These are phyloP conservation scores for Hamiltosporidium tvaerminnensis DNA, from an alignment of 371 early-diverging fungal genomes.

Conservation along the genomic window DNA sequence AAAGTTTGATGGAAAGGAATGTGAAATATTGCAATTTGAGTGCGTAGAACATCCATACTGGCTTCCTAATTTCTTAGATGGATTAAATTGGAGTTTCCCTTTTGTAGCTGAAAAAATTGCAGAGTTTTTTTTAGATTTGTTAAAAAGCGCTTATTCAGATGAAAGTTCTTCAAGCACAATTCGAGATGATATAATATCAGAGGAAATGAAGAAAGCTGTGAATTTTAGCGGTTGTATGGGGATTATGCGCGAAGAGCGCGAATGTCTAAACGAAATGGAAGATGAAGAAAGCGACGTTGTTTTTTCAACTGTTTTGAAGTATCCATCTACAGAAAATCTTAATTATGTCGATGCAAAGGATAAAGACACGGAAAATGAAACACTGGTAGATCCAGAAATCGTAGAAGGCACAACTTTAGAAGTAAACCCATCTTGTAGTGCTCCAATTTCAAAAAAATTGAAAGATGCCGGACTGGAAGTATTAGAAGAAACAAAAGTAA, in stretches of 20 bases:
- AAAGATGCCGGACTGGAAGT: no score
- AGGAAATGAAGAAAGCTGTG: neutral
- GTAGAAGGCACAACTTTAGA: no score
- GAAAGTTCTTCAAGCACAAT: neutral
- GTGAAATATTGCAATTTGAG: conserved; percentile 75
- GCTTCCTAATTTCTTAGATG: conserved; percentile 84
- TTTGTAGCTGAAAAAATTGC: conserved; percentile 75
- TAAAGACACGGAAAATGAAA: neutral
- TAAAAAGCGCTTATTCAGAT: neutral
- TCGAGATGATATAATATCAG: neutral
- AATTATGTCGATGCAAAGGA: neutral
- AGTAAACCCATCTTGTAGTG: no score
- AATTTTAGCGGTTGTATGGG: neutral
- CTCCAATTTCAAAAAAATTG: no score
- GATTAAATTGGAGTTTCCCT: conserved; percentile 84
- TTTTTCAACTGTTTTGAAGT: neutral
- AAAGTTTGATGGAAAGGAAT: conserved; percentile 79
- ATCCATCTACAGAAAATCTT: neutral
- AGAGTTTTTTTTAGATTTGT: conserved; percentile 2
- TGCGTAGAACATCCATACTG: conserved; percentile 73
- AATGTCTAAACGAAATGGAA: neutral
- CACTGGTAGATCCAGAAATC: no score
- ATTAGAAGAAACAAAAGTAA: no score
- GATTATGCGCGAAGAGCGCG: neutral
- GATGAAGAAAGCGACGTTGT: neutral